Percentiles rank a stretch among this genome's conserved stretches.
These are phyloP conservation scores for Extremus antarcticus DNA, from an alignment of 495 filamentous ascomycete species.

Conservation along the genomic window DNA sequence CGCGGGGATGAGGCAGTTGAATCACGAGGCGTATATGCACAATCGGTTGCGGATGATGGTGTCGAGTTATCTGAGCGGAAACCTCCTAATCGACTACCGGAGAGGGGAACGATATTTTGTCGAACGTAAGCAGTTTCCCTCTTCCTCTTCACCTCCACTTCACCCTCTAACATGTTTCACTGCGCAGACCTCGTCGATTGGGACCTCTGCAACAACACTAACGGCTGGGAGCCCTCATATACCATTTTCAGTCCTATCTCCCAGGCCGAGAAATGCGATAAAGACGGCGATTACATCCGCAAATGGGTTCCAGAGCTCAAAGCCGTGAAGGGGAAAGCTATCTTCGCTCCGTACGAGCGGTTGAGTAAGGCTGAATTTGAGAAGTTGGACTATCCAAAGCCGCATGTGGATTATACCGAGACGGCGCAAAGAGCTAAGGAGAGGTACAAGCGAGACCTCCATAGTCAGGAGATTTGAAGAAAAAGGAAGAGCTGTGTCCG, in stretches of 20 bases:
- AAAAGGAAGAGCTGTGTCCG: too few species aligned
- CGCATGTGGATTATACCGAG: conserved; percentile 36
- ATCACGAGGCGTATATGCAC: conserved; percentile 38
- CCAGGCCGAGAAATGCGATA: conserved; percentile 42
- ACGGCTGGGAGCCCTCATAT: conserved; percentile 38
- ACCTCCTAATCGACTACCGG: conserved; percentile 36
- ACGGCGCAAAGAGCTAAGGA: conserved; percentile 32
- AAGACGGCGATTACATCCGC: conserved; percentile 46
- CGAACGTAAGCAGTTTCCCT: conserved; percentile 16
- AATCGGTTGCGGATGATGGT: conserved; percentile 39
- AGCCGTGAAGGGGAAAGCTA: conserved; percentile 33
- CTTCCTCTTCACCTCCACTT: background rate
- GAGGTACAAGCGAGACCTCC: conserved; percentile 34
- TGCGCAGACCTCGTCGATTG: conserved; percentile 32
- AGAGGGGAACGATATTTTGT: conserved; percentile 37
- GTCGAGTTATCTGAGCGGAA: conserved; percentile 31
- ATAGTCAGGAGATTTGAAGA: background rate
- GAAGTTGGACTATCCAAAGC: conserved; percentile 36
- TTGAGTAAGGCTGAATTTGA: conserved; percentile 34
- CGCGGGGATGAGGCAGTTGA: conserved; percentile 37
- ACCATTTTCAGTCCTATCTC: conserved; percentile 37
- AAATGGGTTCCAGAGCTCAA: conserved; percentile 48
- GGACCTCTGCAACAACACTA: conserved; percentile 38
- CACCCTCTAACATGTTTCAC: background rate
- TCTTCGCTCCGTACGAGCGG: conserved; percentile 32